phyloP scores from a whole-genome alignment of 805 yeast genomes.

The Lachancea sp. region DNA sequence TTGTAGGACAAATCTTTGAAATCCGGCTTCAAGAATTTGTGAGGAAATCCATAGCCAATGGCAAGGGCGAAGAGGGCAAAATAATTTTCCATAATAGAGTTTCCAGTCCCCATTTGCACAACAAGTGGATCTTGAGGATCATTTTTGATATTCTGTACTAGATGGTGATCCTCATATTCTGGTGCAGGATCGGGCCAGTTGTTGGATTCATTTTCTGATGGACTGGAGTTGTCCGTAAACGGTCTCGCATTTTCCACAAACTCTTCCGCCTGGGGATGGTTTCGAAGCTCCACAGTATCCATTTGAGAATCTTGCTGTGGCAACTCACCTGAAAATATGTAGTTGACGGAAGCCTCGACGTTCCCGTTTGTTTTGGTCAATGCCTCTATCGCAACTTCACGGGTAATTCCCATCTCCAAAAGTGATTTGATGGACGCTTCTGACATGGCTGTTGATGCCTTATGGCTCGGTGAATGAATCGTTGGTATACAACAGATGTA shows the following conservation, averaged over 20 bases:
- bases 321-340: constrained; percentile 26
- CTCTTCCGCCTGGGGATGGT: neutral
- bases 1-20: constrained; percentile 21
- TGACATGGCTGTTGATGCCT: neutral
- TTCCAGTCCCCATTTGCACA: constrained; percentile 21
- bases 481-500: too few species aligned
- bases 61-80: constrained; percentile 25
- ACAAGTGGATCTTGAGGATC: constrained; percentile 19
- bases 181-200: neutral
- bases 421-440: constrained; percentile 39
- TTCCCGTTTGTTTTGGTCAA: constrained; percentile 45
- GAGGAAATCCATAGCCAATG: constrained; percentile 23
- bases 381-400: constrained; percentile 56
- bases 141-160: neutral
- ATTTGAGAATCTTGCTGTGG: constrained; percentile 9
- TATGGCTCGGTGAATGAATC: neutral
- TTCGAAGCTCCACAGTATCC: neutral
- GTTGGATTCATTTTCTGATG: constrained; percentile 1
- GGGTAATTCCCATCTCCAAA: constrained; percentile 65
- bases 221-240: neutral
- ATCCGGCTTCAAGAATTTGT: constrained; percentile 19
- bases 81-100: constrained; percentile 26
- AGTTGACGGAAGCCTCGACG: constrained; percentile 56
- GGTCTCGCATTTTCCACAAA: constrained; percentile 1
- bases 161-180: neutral